These are phyloP conservation scores for Nadsonia starkeyi-henricii DNA, from an alignment of 1,139 yeast species.

Conservation along the genomic window DNA sequence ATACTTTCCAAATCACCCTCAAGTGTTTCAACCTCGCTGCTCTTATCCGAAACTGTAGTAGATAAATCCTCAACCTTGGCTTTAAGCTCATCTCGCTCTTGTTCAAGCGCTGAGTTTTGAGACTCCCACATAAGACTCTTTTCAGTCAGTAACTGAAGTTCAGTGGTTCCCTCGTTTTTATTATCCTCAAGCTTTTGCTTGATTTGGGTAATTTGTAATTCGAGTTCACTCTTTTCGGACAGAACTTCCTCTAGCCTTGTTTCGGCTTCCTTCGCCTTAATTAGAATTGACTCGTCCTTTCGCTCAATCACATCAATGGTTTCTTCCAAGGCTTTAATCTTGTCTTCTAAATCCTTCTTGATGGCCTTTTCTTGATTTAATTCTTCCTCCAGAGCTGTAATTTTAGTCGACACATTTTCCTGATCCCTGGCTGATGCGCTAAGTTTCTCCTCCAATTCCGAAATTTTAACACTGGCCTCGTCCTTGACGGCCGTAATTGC, in stretches of 20 bases:
- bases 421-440: conserved; percentile 4
- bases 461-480: neutral
- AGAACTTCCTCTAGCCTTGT: conserved; percentile 5
- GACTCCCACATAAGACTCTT: neutral
- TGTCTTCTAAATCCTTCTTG: conserved; percentile 13
- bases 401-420: conserved; percentile 8
- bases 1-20: conserved; percentile 7
- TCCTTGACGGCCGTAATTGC: too few relatives aligned
- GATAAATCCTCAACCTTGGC: neutral
- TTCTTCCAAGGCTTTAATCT: conserved; percentile 4
- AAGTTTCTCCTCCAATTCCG: conserved; percentile 1
- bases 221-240: conserved; percentile 4
- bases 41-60: neutral
- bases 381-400: conserved; percentile 9
- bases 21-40: conserved; percentile 5
- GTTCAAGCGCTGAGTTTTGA: neutral
- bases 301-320: neutral
- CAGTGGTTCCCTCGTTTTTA: conserved; percentile 2
- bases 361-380: conserved; percentile 20
- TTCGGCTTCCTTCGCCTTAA: conserved; percentile 8
- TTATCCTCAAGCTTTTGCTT: conserved; percentile 8
- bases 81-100: neutral
- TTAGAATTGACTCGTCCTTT: neutral
- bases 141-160: conserved; percentile 1
- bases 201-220: conserved; percentile 2